Base-by-base conservation (phyloP, 192 early-diverging fungal species). In the Ramicandelaber brevisporus region DNA sequence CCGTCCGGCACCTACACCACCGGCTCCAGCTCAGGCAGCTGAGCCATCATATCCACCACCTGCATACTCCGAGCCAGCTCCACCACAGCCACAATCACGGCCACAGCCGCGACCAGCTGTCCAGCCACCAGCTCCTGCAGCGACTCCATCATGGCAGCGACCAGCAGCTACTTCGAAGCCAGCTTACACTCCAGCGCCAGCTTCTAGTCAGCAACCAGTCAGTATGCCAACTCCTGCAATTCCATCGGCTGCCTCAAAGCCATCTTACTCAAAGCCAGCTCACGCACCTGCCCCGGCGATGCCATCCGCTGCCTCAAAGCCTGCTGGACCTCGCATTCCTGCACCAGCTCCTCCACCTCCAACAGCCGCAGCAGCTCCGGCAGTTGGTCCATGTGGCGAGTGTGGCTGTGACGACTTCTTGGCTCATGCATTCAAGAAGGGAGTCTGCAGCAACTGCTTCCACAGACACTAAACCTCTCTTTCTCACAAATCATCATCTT, bases 371-470 rank as follows among this genome's bases (percentile, higher is more conserved):
- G 20, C 11, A 8, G 15, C 49, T 14, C 34, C 42, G 15, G 41
- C 50, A 2, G 51, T 38, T 27, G 46, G 41, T 3, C 35, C 50
- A n/a, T 71, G 65, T 31, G 38, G 46, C 17, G 53, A 55, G 7
- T 83, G 84, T 36, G 68, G 62, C 7, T 85, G 79, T 54, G 43
- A 53, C 16, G 77, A 83, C 19, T 78, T 65, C 53, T 44, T 52
- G 21, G 42, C 75, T 14, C 68, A 83, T 51, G 65, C 69, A 7
- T 83, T 83, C 46, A 68, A 70, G 35, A 51, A 55, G 19, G 66
- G 55, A 14, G 61, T 58, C 33, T 89, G 84, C 49, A 78, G 57
- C 43, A 78, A 70, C 37, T 89, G 84, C 53, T 78, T 66, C 44
- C 84, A 88, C 43, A 55, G 52, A 14, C 75, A 83, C 30, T 52